Evolutionary conservation across 495 filamentous ascomycete species (phyloP).

Genomic region (Geoglossum glabrum): DNA sequence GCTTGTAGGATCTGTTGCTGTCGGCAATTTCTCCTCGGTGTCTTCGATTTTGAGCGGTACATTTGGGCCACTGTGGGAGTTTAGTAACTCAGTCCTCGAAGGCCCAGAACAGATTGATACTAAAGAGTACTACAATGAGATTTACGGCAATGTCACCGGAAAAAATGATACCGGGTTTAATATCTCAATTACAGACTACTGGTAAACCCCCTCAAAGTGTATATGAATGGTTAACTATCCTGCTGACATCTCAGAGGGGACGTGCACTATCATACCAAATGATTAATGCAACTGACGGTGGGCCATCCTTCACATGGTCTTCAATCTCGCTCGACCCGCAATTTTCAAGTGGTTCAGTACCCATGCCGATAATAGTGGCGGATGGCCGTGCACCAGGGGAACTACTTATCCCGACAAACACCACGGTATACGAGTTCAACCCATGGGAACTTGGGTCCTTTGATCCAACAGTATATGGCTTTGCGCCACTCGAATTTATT

Average conservation of each 20-base stretch:
- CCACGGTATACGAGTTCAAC: slow-evolving; percentile 74
- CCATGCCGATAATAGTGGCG: slow-evolving; percentile 66
- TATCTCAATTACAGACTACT: slow-evolving; percentile 70
- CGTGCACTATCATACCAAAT: slow-evolving; percentile 70
- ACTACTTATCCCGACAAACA: slow-evolving; percentile 44
- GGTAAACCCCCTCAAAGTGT: slow-evolving; percentile 21
- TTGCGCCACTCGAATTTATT: slow-evolving; percentile 51
- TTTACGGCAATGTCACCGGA: slow-evolving; percentile 36
- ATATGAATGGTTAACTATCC: background rate
- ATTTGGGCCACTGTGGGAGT: slow-evolving; percentile 46
- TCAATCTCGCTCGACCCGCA: slow-evolving; percentile 50
- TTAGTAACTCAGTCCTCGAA: slow-evolving; percentile 55
- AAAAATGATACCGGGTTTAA: slow-evolving; percentile 62
- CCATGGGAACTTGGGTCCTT: slow-evolving; percentile 73
- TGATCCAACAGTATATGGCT: slow-evolving; percentile 65
- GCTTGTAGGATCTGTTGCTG: slow-evolving; percentile 65
- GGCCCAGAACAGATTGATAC: slow-evolving; percentile 29
- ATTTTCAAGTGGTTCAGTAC: slow-evolving; percentile 46
- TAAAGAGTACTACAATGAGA: slow-evolving; percentile 44
- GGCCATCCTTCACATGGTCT: slow-evolving; percentile 66
- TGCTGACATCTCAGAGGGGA: slow-evolving; percentile 17
- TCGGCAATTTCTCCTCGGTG: slow-evolving; percentile 75
- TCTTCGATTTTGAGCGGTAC: slow-evolving; percentile 41
- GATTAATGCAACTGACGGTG: slow-evolving; percentile 58
- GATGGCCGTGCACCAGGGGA: slow-evolving; percentile 52